Evolutionary conservation across 2,329 filamentous ascomycete species (phyloP), one percentile per base, ranked within the genome.

Genomic region (Karstenula rhodostoma): DNA sequence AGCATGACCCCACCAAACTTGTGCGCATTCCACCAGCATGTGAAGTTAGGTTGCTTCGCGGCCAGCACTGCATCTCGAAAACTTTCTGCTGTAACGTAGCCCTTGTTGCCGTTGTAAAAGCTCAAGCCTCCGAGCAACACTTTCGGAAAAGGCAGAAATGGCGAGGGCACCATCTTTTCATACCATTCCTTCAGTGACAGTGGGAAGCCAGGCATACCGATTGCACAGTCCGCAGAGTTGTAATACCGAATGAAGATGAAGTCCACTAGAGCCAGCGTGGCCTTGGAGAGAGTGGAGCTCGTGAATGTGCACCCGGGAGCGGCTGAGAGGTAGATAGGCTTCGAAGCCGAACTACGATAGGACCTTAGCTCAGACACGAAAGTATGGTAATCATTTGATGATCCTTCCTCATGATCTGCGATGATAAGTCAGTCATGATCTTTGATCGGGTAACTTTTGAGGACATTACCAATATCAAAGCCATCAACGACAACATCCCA

Each of bases 201-300:
- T 9, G 29, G 3, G 42, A 50, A 57, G 2, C 54, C 44, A 17
- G 44, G 32, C 17, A 29, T 49, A 8, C 44, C 54, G 15, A 57
- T 12, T 12, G 54, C 19, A 27, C 54, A 57, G 10, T 15, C 9
- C 19, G 54, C 54, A 19, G 54, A 49, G 32, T 56, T 56, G 29
- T 56, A 56, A 22, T 49, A 56, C 5, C 54, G 54, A 40, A 56
- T 56, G 27, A 56, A 56, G 19, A 56, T 48, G 32, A 56, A 56
- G 13, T 56, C 54, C 23, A 56, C 42, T 17, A 56, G 22, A 25
- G 33, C 54, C 17, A 56, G 10, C 12, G 32, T 27, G 15, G 42
- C 54, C 27, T 17, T n/a, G 7, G 54, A 40, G 29, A 37, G 48
- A n/a, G 15, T 48, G 13, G 10, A n/a, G 3, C 35, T 44, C n/a